Evolutionary conservation across 495 filamentous ascomycete genomes (phyloP).

Genomic region (Aspergillus indologenus): DNA sequence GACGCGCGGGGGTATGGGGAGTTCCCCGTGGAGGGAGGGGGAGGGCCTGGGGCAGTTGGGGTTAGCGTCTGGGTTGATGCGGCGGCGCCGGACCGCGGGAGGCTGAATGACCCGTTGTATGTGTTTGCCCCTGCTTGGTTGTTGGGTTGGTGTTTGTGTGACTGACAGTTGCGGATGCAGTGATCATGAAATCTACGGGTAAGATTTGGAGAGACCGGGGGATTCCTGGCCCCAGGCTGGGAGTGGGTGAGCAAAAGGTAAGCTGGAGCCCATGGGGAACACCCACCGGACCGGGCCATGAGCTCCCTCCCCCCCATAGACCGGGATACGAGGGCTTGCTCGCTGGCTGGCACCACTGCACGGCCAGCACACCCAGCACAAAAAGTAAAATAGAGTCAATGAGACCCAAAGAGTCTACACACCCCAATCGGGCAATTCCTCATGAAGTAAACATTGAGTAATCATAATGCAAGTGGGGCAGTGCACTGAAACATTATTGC

Average conservation of each 20-base stretch:
- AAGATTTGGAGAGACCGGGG: no score
- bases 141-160: background rate
- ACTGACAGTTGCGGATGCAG: background rate
- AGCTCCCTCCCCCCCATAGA: no score
- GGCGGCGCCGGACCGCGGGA: background rate
- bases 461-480: background rate
- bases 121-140: no score
- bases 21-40: constrained; percentile 4
- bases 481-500: background rate
- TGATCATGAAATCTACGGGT: constrained; percentile 1
- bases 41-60: no score
- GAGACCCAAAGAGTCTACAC: background rate
- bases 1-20: constrained; percentile 8
- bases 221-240: no score
- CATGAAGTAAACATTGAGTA: background rate
- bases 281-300: no score
- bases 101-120: background rate
- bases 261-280: no score
- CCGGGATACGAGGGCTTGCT: no score
- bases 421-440: background rate
- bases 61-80: constrained; percentile 13
- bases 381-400: background rate
- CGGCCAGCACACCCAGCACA: background rate
- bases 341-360: no score
- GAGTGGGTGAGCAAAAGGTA: no score